Evolutionary conservation across 805 yeast species (phyloP), one percentile per base, ranked within the genome.

Genomic region (Schwanniomyces occidentalis): DNA sequence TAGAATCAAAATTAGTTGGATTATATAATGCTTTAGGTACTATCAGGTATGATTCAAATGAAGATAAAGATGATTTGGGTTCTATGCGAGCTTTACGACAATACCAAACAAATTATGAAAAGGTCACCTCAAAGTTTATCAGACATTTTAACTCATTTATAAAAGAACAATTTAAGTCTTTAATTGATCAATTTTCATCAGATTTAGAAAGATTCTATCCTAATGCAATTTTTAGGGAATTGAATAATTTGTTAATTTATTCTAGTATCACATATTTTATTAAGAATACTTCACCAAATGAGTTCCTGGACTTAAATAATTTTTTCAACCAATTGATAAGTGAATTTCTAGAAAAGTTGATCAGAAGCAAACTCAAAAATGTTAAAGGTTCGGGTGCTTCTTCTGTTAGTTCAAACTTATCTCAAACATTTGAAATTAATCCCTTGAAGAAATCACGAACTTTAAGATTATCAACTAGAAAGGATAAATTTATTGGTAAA

Each of bases 21-120:
- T 63, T 89, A 22, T 79, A 73, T 49, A 70, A 72, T 28, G 95
- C 95, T 0, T 60, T 88, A 32, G 64, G 64, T 29, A 81, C 88
- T 2, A 79, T 82, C 16, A 68, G 77, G 38, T 42, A 57, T n/a
- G 73, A 65, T 24, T 53, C 57, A 8, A 56, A 61, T 15, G 65
- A 63, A 5, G 70, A 65, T 8, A 51, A 62, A 29, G 69, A 69
- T 37, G 69, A 68, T 35, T 54, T 83, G 39, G 78, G 80, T 24
- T 71, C 75, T 13, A 83, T 88, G 87, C 69, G 71, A 38, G 95
- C 95, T 0, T 65, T 87, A 39, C 71, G 70, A 40, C 88, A 85
- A 48, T 80, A 83, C 49, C 73, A 78, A 38, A 62, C 67, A 10
- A 71, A 66, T 4, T 85, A 83, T 51, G 86, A 81, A 46, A 53